These are phyloP conservation scores for Dicorynia guianensis DNA, from an alignment of 306 rosid genomes.

Conservation along the genomic window DNA sequence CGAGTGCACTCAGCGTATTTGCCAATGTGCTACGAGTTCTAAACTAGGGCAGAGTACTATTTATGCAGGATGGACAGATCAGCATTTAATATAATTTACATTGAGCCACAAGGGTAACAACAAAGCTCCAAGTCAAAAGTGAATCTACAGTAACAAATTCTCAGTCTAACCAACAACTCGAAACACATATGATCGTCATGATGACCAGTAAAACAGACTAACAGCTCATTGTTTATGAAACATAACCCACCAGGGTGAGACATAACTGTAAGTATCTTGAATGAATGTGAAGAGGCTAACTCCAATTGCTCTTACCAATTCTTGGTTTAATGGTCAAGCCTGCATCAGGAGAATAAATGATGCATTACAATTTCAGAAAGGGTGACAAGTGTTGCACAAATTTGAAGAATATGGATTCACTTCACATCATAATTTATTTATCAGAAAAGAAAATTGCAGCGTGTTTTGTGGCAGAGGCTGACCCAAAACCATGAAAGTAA, in stretches of 20 bases:
- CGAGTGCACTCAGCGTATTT: no score
- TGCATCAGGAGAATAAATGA: constrained; percentile 33
- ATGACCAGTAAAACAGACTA: constrained; percentile 24
- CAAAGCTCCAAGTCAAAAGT: constrained; percentile 16
- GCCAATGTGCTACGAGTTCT: background rate
- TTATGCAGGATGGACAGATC: constrained; percentile 8
- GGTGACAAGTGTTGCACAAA: constrained; percentile 1
- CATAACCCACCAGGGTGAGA: constrained; percentile 17
- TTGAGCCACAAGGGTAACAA: constrained; percentile 9
- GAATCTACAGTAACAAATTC: no score
- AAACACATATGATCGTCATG: constrained; percentile 46
- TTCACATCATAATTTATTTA: background rate
- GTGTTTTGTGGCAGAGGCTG: background rate
- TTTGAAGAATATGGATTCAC: constrained; percentile 15
- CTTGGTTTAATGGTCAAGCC: constrained; percentile 43
- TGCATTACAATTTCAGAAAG: constrained; percentile 4
- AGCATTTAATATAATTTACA: constrained; percentile 46
- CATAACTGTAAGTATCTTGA: constrained; percentile 30
- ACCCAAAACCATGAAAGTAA: background rate
- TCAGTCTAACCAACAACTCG: background rate
- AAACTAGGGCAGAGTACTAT: background rate
- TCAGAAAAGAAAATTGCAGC: background rate
- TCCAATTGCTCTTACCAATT: constrained; percentile 34
- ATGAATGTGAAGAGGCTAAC: constrained; percentile 37
- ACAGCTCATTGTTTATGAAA: constrained; percentile 23